Base-by-base conservation (phyloP, 257 asterid species). In the Ajuga chamaepitys region DNA sequence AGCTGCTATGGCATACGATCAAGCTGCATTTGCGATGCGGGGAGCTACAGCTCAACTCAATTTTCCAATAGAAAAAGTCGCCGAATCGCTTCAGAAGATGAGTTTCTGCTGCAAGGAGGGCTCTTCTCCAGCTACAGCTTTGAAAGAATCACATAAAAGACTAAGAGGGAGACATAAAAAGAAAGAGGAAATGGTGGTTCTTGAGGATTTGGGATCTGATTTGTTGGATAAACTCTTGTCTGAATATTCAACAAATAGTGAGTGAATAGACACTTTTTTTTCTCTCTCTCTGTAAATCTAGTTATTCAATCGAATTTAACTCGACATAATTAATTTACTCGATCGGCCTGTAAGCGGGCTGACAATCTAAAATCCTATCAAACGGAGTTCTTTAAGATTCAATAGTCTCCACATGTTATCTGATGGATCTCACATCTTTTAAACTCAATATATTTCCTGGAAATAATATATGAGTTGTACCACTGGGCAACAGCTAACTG, bases 1-100 rank as follows among this genome's bases (percentile, higher is more conserved):
- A 55, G 87, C 87, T 0, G 87, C 81, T 12, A 38, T 82, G 47
- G 85, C 75, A 8, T 82, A 79, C 63, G 87, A 79, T 18, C 85
- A 79, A 74, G 87, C 84, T 6, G 84, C 85, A 35, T 62, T 82
- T 12, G 67, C 71, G 7, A 72, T 50, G 73, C 68, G 84, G 3
- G 87, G 87, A 8, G 13, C 80, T 7, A 13, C 24, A 22, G 77
- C 78, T 16, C 22, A 13, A 35, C 77, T 79, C 16, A 82, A 82
- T 4, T 79, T 79, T 46, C 76, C 87, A 0, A 12, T 7, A 20
- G 75, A 69, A 0, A 50, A 37, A 17, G 87, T 82, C 2, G 12
- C 41, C 58, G 72, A 77, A 13, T 82, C 87, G 3, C 72, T 82
- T 12, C 56, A 66, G 24, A 53, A 62, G 25, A 78, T 82, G 64